Base-by-base conservation (phyloP, 2,329 filamentous ascomycete genomes). In the Aspergillus sp. region DNA sequence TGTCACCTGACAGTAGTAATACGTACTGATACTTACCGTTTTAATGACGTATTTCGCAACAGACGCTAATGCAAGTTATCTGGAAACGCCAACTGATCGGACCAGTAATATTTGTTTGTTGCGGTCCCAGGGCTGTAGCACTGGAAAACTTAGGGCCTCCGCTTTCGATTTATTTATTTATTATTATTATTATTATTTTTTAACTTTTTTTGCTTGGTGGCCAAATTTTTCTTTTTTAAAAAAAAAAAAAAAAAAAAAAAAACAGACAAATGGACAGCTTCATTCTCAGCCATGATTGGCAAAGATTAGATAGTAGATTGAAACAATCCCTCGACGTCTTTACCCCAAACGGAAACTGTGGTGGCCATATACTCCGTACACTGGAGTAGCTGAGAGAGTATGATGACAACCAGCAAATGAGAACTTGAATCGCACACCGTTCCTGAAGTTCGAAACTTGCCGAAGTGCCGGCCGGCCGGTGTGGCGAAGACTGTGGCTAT, bases 51-150 rank as follows among this genome's bases (percentile, higher is more conserved):
- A 42, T 29, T 42, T 29, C n/a, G 9, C 42, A 30, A n/a, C 6
- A 12, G 9, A 48, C 62, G 59, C 64, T 66, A 66, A 66, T 65
- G 64, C 64, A 65, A 55, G 57, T 63, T 65, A 57, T 61, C 63
- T 58, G 60, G 55, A 43, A 49, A 44, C 46, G 39, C 45, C 48
- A 46, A 53, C 51, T 36, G 48, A 53, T 52, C 49, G 48, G 43
- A 10, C 42, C 27, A 30, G 10, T 42, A 27, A 42, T 6, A 9
- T 7, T 7, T 2, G 12, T 7, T 45, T 41, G 48, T 46, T 43
- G 45, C 51, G 52, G 56, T 58, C 59, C 64, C 63, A 61, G 58
- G 58, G 55, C 63, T 64, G 57, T 55, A 63, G 63, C 58, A 57
- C 62, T 59, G 63, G 63, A 60, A 63, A 59, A 56, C 52, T 59